Percentiles rank a stretch among this genome's conserved stretches.
Evolutionary conservation across 495 filamentous ascomycete species (phyloP).

Genomic region (Xylaria grammica): DNA sequence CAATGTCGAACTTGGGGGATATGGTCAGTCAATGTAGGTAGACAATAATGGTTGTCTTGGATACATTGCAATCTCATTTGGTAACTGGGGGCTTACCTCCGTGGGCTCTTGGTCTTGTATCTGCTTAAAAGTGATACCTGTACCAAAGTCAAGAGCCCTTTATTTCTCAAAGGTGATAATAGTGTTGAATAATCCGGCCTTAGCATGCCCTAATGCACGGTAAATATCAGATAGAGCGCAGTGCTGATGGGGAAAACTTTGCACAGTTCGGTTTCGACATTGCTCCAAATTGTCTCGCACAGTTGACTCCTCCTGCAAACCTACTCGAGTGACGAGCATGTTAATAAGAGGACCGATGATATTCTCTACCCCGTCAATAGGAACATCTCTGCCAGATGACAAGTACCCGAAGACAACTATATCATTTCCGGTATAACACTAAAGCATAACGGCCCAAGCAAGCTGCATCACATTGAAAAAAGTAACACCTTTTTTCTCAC

Average conservation of each 20-base stretch:
- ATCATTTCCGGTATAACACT: slow-evolving; percentile 2
- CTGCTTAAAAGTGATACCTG: too few relatives aligned
- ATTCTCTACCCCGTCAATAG: slow-evolving; percentile 51
- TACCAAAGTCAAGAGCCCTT: too few relatives aligned
- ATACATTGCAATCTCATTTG: too few relatives aligned
- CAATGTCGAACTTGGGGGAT: too few relatives aligned
- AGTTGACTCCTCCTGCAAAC: background rate
- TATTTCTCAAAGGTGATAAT: slow-evolving; percentile 19
- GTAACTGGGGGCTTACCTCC: too few relatives aligned
- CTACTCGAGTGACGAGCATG: slow-evolving; percentile 6
- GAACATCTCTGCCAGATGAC: slow-evolving; percentile 44
- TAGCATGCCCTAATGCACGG: slow-evolving; percentile 24
- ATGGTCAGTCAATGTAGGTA: too few relatives aligned
- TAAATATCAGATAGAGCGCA: slow-evolving; percentile 42
- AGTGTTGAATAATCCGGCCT: slow-evolving; percentile 23
- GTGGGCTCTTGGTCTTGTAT: too few relatives aligned
- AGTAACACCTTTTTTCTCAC: background rate
- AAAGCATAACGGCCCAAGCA: background rate
- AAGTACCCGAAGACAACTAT: slow-evolving; percentile 4
- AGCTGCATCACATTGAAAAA: background rate
- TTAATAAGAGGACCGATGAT: slow-evolving; percentile 53
- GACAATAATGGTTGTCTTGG: too few relatives aligned
- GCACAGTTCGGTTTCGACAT: slow-evolving; percentile 16
- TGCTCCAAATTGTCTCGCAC: slow-evolving; percentile 36
- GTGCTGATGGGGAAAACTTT: slow-evolving; percentile 39